Evolutionary conservation across 305 asterid species (phyloP).

Genomic region (Fraxinus baroniana): DNA sequence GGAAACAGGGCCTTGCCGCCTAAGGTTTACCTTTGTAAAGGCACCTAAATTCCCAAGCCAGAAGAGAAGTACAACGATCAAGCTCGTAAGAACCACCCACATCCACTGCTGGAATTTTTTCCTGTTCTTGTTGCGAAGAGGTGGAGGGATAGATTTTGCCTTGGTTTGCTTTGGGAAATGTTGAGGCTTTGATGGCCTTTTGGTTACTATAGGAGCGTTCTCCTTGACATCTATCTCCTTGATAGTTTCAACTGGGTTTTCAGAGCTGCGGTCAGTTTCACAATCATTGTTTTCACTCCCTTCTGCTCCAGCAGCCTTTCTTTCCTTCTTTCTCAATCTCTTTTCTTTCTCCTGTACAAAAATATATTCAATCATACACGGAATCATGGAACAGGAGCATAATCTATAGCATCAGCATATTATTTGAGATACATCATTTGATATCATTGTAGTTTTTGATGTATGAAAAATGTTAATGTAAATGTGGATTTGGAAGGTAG

Average conservation of each 20-base stretch:
- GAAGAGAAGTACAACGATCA: conserved; percentile 33
- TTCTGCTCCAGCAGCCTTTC: conserved; percentile 34
- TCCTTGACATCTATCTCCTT: conserved; percentile 36
- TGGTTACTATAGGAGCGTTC: conserved; percentile 1
- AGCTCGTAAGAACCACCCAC: conserved; percentile 32
- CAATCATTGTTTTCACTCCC: conserved; percentile 28
- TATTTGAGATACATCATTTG: not conserved
- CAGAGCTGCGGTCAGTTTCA: conserved; percentile 26
- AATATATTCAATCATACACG: not conserved
- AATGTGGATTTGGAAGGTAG: not conserved
- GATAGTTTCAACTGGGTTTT: conserved; percentile 15
- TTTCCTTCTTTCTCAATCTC: conserved; percentile 55
- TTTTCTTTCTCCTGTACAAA: conserved; percentile 54
- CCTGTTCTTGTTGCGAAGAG: conserved; percentile 43
- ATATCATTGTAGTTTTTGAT: not conserved
- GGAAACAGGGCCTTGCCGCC: conserved; percentile 12
- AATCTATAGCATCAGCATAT: not conserved
- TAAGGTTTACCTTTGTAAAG: conserved; percentile 31
- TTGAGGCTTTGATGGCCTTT: conserved; percentile 30
- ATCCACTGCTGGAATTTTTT: conserved; percentile 49
- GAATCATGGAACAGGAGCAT: not conserved
- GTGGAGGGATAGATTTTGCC: conserved; percentile 45
- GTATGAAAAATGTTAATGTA: not conserved
- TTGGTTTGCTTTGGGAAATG: conserved; percentile 34
- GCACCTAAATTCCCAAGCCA: conserved; percentile 45